These are phyloP conservation scores for Yarrowia sp. DNA, from an alignment of 805 yeast species.

Conservation along the genomic window DNA sequence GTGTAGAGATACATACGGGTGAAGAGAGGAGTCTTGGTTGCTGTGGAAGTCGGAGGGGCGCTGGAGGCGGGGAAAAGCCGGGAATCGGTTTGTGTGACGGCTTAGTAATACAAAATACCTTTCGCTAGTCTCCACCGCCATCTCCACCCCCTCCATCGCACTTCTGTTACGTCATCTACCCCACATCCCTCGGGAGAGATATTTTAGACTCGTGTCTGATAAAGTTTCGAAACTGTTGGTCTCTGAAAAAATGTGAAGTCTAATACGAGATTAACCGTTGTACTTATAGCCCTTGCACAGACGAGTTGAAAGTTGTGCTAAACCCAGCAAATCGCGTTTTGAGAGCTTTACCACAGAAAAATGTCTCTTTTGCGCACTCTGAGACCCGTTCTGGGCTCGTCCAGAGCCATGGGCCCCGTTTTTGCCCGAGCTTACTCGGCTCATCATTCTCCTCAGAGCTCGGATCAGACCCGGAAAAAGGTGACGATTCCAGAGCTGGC, in stretches of 20 bases:
- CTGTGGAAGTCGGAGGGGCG: no score
- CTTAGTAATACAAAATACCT: no score
- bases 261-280: conserved; percentile 1
- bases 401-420: not conserved
- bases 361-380: conserved; percentile 13
- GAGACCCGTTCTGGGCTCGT: not conserved
- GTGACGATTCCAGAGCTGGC: conserved; percentile 55
- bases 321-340: not conserved
- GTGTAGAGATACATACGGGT: no score
- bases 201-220: not conserved
- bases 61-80: no score
- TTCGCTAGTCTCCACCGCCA: no score
- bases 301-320: not conserved
- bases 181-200: conserved; percentile 22
- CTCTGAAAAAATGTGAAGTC: not conserved
- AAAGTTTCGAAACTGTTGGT: conserved; percentile 25
- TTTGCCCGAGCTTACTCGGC: conserved; percentile 10
- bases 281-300: conserved; percentile 13
- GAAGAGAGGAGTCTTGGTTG: no score
- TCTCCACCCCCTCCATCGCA: no score
- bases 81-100: no score
- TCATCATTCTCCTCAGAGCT: conserved; percentile 35
- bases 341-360: not conserved
- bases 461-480: conserved; percentile 45
- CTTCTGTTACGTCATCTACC: conserved; percentile 11